Percentiles rank a stretch among this genome's conserved stretches.
These are phyloP conservation scores for Venturia aucupariae DNA, from an alignment of 2,329 filamentous ascomycete species.

Conservation along the genomic window DNA sequence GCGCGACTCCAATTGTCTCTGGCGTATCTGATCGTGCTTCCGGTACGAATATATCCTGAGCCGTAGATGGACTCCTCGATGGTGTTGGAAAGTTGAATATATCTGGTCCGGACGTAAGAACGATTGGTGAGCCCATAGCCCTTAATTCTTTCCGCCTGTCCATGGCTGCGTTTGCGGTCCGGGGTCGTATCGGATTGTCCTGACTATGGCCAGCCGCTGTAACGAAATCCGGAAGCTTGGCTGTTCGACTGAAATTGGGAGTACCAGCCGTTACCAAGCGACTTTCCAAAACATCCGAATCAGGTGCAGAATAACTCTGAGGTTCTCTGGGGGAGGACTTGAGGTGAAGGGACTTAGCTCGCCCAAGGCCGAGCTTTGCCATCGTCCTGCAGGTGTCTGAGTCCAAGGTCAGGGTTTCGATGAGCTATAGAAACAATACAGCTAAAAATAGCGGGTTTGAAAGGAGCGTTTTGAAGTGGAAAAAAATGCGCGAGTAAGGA, in stretches of 20 bases:
- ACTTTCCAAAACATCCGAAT: neutral
- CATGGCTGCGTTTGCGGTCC: constrained; percentile 13
- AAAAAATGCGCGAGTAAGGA: constrained; percentile 23
- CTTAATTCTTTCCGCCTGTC: constrained; percentile 2
- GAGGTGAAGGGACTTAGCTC: constrained; percentile 12
- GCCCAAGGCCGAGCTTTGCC: constrained; percentile 12
- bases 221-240: neutral
- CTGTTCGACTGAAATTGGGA: neutral
- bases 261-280: neutral
- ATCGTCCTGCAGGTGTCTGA: constrained; percentile 12
- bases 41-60: neutral
- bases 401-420: neutral
- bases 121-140: constrained; percentile 13
- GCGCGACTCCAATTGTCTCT: constrained; percentile 27
- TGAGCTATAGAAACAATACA: neutral
- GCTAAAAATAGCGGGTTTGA: neutral
- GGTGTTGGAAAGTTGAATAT: constrained; percentile 13
- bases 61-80: neutral
- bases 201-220: neutral
- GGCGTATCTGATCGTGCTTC: constrained; percentile 19
- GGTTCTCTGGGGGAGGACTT: neutral
- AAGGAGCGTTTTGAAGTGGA: constrained; percentile 2
- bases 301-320: neutral
- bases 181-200: neutral
- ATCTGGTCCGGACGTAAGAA: neutral